phyloP scores from a whole-genome alignment of 495 filamentous ascomycete species.

The Penicillium goetzii region DNA sequence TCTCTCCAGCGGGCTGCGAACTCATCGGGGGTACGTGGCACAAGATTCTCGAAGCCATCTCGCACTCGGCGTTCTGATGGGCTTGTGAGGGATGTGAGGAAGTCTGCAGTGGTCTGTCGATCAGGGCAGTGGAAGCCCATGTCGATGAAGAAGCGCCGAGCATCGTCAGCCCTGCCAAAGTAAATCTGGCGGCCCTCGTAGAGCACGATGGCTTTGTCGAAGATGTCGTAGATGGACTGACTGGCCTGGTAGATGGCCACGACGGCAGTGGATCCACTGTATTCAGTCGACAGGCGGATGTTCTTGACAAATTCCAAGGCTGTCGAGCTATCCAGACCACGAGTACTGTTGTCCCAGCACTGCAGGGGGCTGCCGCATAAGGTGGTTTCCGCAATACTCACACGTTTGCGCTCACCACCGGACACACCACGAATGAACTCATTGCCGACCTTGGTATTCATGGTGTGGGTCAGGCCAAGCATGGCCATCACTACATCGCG shows the following conservation, averaged over 20 bases:
- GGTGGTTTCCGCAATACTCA: constrained; percentile 56
- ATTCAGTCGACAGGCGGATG: constrained; percentile 70
- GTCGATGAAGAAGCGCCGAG: constrained; percentile 60
- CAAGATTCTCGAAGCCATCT: constrained; percentile 61
- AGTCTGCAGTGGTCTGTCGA: constrained; percentile 66
- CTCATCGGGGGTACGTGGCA: constrained; percentile 69
- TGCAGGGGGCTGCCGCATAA: constrained; percentile 69
- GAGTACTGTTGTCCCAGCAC: constrained; percentile 84
- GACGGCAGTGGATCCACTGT: constrained; percentile 73
- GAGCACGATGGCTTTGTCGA: constrained; percentile 62
- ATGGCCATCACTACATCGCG: constrained; percentile 63
- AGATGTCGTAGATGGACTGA: constrained; percentile 75
- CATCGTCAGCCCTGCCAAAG: constrained; percentile 58
- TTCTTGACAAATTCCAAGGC: constrained; percentile 71
- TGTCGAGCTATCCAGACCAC: constrained; percentile 82
- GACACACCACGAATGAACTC: constrained; percentile 67
- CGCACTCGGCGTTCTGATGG: constrained; percentile 61
- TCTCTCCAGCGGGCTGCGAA: constrained; percentile 62
- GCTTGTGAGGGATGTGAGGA: constrained; percentile 71
- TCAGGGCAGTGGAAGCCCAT: constrained; percentile 62
- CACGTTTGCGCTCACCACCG: constrained; percentile 77
- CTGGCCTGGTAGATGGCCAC: constrained; percentile 85
- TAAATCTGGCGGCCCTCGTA: constrained; percentile 68
- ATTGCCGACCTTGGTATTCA: constrained; percentile 50
- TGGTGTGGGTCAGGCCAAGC: constrained; percentile 58